Evolutionary conservation across 148 eudicot genomes (phyloP).

Genomic region (Tetragonia tetragonoides): DNA sequence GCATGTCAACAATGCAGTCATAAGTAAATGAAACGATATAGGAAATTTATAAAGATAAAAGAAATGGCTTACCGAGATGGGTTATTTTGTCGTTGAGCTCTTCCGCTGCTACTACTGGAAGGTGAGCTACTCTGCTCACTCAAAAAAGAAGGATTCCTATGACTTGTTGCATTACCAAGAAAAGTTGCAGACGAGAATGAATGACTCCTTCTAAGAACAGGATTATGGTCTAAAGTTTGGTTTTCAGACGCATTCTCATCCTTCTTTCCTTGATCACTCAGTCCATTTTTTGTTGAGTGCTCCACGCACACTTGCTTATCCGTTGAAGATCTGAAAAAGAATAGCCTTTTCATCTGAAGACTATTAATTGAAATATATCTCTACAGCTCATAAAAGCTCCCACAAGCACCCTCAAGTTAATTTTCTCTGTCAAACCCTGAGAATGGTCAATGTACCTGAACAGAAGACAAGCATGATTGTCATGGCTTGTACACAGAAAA

Average conservation of each 20-base stretch:
- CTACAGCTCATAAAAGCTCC: constrained; percentile 22
- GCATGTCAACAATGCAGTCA: neutral
- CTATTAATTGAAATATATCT: constrained; percentile 12
- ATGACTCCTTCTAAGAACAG: constrained; percentile 62
- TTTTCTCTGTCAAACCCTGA: neutral
- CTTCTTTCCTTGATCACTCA: constrained; percentile 27
- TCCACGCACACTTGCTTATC: constrained; percentile 47
- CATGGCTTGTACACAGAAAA: neutral
- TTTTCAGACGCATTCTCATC: constrained; percentile 33
- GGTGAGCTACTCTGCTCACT: constrained; percentile 58
- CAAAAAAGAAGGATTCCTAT: constrained; percentile 25
- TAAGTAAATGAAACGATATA: neutral
- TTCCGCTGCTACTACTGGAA: constrained; percentile 41
- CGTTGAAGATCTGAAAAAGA: constrained; percentile 64
- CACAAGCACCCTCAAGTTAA: neutral
- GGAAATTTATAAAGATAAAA: no score
- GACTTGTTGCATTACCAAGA: constrained; percentile 37
- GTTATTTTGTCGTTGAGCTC: constrained; percentile 31
- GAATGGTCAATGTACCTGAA: constrained; percentile 12
- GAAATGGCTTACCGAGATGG: constrained; percentile 52
- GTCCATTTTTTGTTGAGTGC: constrained; percentile 32
- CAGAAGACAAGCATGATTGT: neutral
- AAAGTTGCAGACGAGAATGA: constrained; percentile 75
- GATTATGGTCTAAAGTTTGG: constrained; percentile 27
- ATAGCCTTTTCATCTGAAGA: constrained; percentile 65